Evolutionary conservation across 164 flowering plant species (phyloP), one percentile per base, ranked within the genome.

Genomic region (Warburgia ugandensis): DNA sequence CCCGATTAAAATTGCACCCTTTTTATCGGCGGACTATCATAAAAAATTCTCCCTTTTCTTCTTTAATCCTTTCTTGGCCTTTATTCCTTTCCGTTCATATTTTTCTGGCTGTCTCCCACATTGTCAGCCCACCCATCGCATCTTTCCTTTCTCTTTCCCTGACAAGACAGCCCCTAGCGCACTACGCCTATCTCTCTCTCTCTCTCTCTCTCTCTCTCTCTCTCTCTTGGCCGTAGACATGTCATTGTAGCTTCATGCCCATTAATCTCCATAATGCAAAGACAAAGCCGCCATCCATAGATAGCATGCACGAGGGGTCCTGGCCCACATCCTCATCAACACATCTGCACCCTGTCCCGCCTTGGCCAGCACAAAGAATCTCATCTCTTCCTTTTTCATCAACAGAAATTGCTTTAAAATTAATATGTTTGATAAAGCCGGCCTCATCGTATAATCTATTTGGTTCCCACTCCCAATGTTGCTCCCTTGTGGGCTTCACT

Each of bases 81-180:
- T n/a, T n/a, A n/a, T n/a, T n/a, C n/a, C n/a, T n/a, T 57, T 75
- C 44, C n/a, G n/a, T n/a, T 40, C 6, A 65, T 68, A 31, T 77
- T 70, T 64, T 50, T 16, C 7, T 17, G 68, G 69, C 59, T 78
- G 81, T 78, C 81, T 75, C 80, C 80, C 77, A 73, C 77, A 71
- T 68, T 69, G 12, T 45, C 29, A 37, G 39, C 39, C 36, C 44
- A 58, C 17, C 35, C 35, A 7, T 31, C 12, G 7, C 1, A 31
- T 31, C n/a, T n/a, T n/a, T n/a, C n/a, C n/a, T 31, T n/a, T n/a
- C n/a, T 6, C 12, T 31, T 6, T 36, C 20, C 54, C 65, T 67
- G 76, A 71, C 67, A 64, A 50, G 73, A 69, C 70, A 58, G 52
- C 61, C 61, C 41, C 45, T 25, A 54, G 41, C 57, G 61, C 57